Conservation (phyloP, 1,139 yeast species). For the Candida glucosophila region DNA sequence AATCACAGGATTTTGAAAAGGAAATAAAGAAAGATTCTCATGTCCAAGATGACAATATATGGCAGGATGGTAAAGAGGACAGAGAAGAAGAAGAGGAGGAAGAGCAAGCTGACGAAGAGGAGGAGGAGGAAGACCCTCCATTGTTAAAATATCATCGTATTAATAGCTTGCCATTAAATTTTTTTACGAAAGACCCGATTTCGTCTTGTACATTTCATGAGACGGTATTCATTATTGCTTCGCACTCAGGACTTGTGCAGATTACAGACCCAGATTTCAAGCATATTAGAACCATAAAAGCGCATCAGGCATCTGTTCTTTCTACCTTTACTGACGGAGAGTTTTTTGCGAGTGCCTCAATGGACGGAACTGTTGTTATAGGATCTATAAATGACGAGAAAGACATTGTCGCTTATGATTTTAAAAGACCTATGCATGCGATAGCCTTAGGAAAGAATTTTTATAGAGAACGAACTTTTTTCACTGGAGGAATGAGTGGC, state of each 20-base stretch:
- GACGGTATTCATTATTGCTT: conserved; percentile 64
- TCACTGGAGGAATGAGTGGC: conserved; percentile 91
- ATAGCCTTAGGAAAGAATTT: conserved; percentile 75
- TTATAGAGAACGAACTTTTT: conserved; percentile 49
- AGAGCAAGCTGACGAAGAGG: conserved; percentile 28
- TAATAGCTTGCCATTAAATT: conserved; percentile 52
- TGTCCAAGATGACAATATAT: neutral
- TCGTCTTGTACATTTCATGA: conserved; percentile 60
- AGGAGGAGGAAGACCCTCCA: conserved; percentile 63
- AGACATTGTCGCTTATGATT: conserved; percentile 70
- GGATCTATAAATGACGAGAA: conserved; percentile 58
- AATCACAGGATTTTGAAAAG: too few relatives aligned
- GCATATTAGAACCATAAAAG: conserved; percentile 62
- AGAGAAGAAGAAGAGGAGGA: conserved; percentile 2
- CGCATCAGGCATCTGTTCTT: conserved; percentile 79
- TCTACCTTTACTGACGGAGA: conserved; percentile 65
- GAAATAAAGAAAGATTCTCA: too few relatives aligned
- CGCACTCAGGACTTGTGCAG: conserved; percentile 81
- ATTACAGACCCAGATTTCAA: conserved; percentile 52
- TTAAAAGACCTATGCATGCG: conserved; percentile 82
- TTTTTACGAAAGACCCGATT: conserved; percentile 69
- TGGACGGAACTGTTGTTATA: conserved; percentile 87
- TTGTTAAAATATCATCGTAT: conserved; percentile 64
- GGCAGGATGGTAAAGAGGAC: conserved; percentile 1
- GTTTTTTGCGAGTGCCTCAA: conserved; percentile 77